Conservation (phyloP, 2,329 filamentous ascomycete species). For the Cordyceps pruinosa region DNA sequence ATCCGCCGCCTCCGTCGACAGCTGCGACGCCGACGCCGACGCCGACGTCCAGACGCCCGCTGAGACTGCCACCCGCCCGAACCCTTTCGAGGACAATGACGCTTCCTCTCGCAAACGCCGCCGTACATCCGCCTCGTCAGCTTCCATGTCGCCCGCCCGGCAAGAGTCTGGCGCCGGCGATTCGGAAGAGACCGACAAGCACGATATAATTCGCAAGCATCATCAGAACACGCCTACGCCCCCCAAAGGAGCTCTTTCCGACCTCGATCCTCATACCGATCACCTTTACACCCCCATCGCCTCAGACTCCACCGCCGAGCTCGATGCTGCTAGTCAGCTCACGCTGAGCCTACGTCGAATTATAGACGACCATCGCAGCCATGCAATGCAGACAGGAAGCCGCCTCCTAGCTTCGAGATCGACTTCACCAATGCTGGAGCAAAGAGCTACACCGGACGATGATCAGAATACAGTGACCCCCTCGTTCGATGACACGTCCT, state of each 20-base stretch:
- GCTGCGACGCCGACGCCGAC: constrained; percentile 50
- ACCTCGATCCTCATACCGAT: not conserved
- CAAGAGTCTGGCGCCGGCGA: constrained; percentile 27
- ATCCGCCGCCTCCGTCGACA: constrained; percentile 41
- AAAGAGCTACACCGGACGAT: not conserved
- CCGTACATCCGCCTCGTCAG: constrained; percentile 51
- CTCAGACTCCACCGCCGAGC: not conserved
- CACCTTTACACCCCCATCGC: not conserved
- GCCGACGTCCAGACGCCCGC: constrained; percentile 49
- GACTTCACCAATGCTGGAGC: not conserved
- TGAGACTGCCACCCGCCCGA: constrained; percentile 57
- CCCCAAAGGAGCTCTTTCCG: not conserved
- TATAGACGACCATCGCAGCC: not conserved
- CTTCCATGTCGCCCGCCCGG: constrained; percentile 39
- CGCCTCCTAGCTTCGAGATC: not conserved
- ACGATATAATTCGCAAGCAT: not conserved
- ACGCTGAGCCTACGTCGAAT: constrained; percentile 8
- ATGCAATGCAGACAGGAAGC: not conserved
- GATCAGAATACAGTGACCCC: not conserved
- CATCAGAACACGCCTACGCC: not conserved
- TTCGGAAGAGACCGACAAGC: not conserved
- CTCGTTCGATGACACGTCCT: not conserved
- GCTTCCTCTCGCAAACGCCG: constrained; percentile 53
- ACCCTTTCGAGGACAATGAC: constrained; percentile 57
- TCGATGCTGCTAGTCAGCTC: not conserved